Percentiles rank a stretch among this genome's conserved stretches.
Evolutionary conservation across 2,329 filamentous ascomycete genomes (phyloP).

Genomic region (Colletotrichum somersetense): DNA sequence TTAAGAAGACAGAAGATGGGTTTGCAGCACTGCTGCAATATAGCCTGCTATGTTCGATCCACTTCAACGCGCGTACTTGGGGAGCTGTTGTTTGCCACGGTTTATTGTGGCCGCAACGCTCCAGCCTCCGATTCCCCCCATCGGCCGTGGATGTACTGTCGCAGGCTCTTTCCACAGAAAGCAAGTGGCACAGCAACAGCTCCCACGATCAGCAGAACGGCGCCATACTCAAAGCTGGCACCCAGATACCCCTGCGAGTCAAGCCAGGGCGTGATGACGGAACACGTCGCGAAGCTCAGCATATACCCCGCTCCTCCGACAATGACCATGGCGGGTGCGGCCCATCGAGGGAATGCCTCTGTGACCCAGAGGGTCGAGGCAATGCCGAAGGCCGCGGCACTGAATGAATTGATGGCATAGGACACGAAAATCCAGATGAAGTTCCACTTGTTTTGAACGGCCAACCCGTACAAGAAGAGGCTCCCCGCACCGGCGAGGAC

Average conservation of each 20-base stretch:
- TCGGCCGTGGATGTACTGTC: slow-evolving; percentile 45
- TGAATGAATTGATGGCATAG: slow-evolving; percentile 44
- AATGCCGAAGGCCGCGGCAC: slow-evolving; percentile 42
- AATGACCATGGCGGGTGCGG: slow-evolving; percentile 43
- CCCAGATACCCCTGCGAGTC: slow-evolving; percentile 34
- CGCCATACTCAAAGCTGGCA: slow-evolving; percentile 42
- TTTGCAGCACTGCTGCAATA: neutral
- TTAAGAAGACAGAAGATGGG: neutral
- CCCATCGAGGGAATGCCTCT: slow-evolving; percentile 47
- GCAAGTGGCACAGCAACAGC: slow-evolving; percentile 45
- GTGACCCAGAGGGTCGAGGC: slow-evolving; percentile 47
- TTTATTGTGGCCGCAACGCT: slow-evolving; percentile 45
- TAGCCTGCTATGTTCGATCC: neutral
- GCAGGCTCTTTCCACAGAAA: slow-evolving; percentile 47
- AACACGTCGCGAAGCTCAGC: slow-evolving; percentile 35
- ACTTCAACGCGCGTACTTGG: neutral
- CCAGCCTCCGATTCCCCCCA: slow-evolving; percentile 45
- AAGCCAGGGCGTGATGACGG: slow-evolving; percentile 29
- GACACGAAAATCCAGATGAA: slow-evolving; percentile 38
- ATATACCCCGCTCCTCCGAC: slow-evolving; percentile 38
- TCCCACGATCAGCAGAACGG: slow-evolving; percentile 43
- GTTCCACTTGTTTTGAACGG: slow-evolving; percentile 42
- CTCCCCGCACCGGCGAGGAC: slow-evolving; percentile 42
- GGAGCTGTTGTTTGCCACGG: neutral
- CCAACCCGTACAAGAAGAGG: slow-evolving; percentile 43